phyloP scores from a whole-genome alignment of 2,329 filamentous ascomycete genomes.

The Bipolaris cookei region DNA sequence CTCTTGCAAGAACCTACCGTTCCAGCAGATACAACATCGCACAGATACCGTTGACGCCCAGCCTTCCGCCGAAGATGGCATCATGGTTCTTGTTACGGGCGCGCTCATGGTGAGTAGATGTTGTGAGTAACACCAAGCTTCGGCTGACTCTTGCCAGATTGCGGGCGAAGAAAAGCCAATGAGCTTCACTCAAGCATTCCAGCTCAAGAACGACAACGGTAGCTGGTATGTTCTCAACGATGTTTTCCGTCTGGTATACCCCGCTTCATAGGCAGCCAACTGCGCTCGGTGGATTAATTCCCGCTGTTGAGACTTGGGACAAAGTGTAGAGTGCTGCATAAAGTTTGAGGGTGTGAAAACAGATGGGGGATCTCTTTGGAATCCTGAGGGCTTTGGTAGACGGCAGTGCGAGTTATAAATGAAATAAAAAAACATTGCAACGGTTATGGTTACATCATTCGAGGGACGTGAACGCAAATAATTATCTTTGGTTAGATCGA shows the following conservation, averaged over 20 bases:
- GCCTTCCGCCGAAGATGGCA: slow-evolving; percentile 70
- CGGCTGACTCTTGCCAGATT: slow-evolving; percentile 62
- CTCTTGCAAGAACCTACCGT: slow-evolving; percentile 70
- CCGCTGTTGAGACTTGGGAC: not conserved
- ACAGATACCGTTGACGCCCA: slow-evolving; percentile 82
- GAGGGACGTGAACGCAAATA: not conserved
- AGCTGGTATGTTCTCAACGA: slow-evolving; percentile 90
- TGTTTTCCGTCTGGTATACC: slow-evolving; percentile 87
- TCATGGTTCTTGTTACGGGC: slow-evolving; percentile 89
- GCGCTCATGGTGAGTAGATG: slow-evolving; percentile 71
- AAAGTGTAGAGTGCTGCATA: not conserved
- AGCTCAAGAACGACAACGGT: slow-evolving; percentile 75
- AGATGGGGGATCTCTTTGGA: slow-evolving; percentile 7
- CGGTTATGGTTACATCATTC: not conserved
- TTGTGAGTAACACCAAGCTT: not conserved
- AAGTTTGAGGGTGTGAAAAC: slow-evolving; percentile 11
- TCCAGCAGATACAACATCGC: slow-evolving; percentile 80
- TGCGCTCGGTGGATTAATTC: not conserved
- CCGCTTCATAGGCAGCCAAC: slow-evolving; percentile 43
- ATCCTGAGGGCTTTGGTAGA: slow-evolving; percentile 25
- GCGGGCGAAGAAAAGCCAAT: slow-evolving; percentile 86
- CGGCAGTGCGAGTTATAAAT: slow-evolving; percentile 11
- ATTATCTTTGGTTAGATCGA: not conserved
- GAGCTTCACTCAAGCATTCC: slow-evolving; percentile 90
- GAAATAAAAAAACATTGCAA: slow-evolving; percentile 6